phyloP scores from a whole-genome alignment of 2,329 filamentous ascomycete genomes.

The Penicillium sp. region DNA sequence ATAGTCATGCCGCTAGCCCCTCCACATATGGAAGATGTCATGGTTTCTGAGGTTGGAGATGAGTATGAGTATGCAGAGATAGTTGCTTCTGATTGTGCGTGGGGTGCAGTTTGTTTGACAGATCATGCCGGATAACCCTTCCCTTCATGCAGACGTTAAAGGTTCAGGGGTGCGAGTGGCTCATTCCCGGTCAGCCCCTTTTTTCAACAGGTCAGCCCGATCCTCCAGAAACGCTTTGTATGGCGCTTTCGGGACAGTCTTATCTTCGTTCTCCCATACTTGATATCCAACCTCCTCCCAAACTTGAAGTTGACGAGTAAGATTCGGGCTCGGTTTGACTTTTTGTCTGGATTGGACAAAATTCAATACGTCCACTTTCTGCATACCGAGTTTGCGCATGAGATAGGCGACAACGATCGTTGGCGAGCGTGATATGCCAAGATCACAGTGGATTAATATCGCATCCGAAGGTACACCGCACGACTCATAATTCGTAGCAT shows the following conservation, averaged over 20 bases:
- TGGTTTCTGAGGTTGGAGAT: too few species aligned
- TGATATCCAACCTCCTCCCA: constrained; percentile 29
- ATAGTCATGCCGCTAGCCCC: too few species aligned
- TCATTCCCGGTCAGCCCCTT: constrained; percentile 26
- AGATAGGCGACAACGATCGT: constrained; percentile 24
- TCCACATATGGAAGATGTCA: too few species aligned
- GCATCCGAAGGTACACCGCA: constrained; percentile 1
- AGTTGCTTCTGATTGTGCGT: too few species aligned
- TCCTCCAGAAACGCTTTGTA: constrained; percentile 27
- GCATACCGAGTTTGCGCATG: too few species aligned
- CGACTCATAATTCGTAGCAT: constrained; percentile 5
- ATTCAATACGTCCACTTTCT: too few species aligned
- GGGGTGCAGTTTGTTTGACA: too few species aligned
- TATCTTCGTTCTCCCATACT: constrained; percentile 28
- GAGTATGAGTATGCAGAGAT: too few species aligned
- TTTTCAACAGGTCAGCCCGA: constrained; percentile 15
- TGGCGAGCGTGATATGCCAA: constrained; percentile 30
- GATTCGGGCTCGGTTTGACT: constrained; percentile 25
- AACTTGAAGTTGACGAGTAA: constrained; percentile 28
- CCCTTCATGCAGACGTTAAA: not conserved
- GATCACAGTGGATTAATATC: constrained; percentile 29
- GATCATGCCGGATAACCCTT: too few species aligned
- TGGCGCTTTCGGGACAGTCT: constrained; percentile 23
- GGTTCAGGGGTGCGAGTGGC: constrained; percentile 14
- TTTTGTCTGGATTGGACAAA: not conserved